Base-by-base conservation (phyloP, 2,329 filamentous ascomycete species). In the Plenodomus lindquistii region DNA sequence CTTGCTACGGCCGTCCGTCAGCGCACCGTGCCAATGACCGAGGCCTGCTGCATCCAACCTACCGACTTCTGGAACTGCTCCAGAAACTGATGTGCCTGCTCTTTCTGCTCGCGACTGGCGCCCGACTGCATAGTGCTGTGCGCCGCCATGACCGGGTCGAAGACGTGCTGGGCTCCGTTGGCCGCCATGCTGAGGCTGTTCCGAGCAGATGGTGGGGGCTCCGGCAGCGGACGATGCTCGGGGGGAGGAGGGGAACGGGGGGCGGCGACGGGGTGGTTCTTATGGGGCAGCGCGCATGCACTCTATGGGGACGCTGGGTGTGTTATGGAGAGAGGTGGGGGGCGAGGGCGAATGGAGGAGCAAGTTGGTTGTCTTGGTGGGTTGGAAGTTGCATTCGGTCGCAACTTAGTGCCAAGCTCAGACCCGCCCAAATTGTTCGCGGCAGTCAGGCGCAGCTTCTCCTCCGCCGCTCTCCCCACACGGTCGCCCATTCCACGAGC, bases 51-150 rank as follows among this genome's bases (percentile, higher is more conserved):
- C 19, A 17, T 44, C 43, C 43, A 52, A 83, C 87, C 62, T 75
- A 96, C 93, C 73, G 94, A 97, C 84, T 99, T 99, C 82, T 99
- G 94, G 76, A 97, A 99, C 63, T 85, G 86, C 76, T 96, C 89
- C 52, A 99, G 81, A 72, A 87, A 99, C 71, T 93, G 86, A 70
- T 97, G 92, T 51, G 91, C 92, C 73, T 91, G 88, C 72, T 88
- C 87, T 79, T 97, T 97, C 69, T 89, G 85, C 59, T 87, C 82
- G 67, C 88, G 84, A 69, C 93, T 85, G 60, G 85, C 88, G 75
- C 87, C 89, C 71, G 91, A 82, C 69, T 85, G 87, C 92, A 99
- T 96, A 56, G 92, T 94, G 70, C 86, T 84, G 75, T 97, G 86
- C 55, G 93, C 94, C 62, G 88, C 85, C 64, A 97, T 81, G 62